Base-by-base conservation (phyloP, 2,329 filamentous ascomycete genomes). In the Davidsoniella eucalypti region DNA sequence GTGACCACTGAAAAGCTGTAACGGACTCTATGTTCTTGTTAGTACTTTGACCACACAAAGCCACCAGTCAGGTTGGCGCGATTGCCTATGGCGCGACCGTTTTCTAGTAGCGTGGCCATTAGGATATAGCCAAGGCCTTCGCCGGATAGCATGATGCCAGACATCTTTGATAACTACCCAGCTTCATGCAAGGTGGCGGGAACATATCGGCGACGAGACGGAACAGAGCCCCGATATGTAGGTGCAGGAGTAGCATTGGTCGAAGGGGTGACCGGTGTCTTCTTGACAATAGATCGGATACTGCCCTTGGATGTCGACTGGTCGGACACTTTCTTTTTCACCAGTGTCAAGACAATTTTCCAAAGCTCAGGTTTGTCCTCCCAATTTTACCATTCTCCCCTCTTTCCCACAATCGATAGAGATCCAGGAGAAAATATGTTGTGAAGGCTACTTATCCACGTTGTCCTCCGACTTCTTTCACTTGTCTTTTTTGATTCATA, bases 81-180 rank as follows among this genome's bases (percentile, higher is more conserved):
- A 1, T 75, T 68, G 0, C 79, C 79, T 7, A 83, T 63, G 44
- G 61, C 71, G 16, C 63, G 61, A 56, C 83, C 78, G 52, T 76
- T 79, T 57, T 83, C 80, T 5, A 83, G 61, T 46, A 83, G 62
- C 3, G 78, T 76, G 1, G 78, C 73, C 69, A 83, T 83, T 43
- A 83, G 65, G 52, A 80, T 72, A 58, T 82, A 78, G 47, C 72
- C 69, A 25, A 82, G 58, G 1, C 70, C 69, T 55, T 83, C 79
- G 2, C 79, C 79, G 0, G 79, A 79, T 7, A 83, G 64, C 58
- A 82, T 70, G 42, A 83, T 60, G 0, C 79, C 78, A 33, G 77
- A 82, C 6, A 82, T 80, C 59, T 78, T 78, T 4, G 78, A 81
- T 16, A 83, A 67, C 80, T 80, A 83, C 1, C 80, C 79, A 0